phyloP scores from a whole-genome alignment of 75 land plant species.

The Sequoiadendron giganteum region DNA sequence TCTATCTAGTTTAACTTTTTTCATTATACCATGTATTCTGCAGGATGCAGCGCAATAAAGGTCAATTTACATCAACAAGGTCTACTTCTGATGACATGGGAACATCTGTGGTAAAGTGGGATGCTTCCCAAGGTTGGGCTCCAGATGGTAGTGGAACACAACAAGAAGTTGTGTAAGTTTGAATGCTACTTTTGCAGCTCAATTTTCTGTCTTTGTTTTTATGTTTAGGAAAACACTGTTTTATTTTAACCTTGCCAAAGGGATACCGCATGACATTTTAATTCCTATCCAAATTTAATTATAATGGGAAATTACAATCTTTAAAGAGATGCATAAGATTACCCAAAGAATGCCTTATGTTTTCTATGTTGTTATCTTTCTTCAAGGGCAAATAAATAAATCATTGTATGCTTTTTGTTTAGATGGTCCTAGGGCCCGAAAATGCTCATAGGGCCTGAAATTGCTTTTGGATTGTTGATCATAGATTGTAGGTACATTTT shows the following conservation, averaged over 20 bases:
- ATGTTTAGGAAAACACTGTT: neutral
- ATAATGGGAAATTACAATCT: neutral
- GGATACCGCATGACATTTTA: neutral
- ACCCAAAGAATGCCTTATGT: neutral
- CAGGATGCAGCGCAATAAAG: constrained; percentile 69
- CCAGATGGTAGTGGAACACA: constrained; percentile 25
- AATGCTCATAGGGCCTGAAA: too few species aligned
- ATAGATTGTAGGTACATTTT: too few species aligned
- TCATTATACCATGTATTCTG: neutral
- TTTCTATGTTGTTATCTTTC: neutral
- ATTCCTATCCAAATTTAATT: neutral
- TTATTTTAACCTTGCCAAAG: neutral
- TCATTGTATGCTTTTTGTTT: neutral
- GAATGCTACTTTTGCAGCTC: neutral
- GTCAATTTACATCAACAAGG: constrained; percentile 55
- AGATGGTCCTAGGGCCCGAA: too few species aligned
- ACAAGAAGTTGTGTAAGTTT: constrained; percentile 32
- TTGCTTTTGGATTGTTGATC: too few species aligned
- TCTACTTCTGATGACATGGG: constrained; percentile 29
- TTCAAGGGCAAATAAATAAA: neutral
- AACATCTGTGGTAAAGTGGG: constrained; percentile 22
- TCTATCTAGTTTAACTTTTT: neutral
- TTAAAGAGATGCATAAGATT: neutral
- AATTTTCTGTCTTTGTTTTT: neutral
- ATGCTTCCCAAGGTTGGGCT: constrained; percentile 28